These are phyloP conservation scores for Chimonanthus praecox DNA, from an alignment of 164 flowering plant species.

Conservation along the genomic window DNA sequence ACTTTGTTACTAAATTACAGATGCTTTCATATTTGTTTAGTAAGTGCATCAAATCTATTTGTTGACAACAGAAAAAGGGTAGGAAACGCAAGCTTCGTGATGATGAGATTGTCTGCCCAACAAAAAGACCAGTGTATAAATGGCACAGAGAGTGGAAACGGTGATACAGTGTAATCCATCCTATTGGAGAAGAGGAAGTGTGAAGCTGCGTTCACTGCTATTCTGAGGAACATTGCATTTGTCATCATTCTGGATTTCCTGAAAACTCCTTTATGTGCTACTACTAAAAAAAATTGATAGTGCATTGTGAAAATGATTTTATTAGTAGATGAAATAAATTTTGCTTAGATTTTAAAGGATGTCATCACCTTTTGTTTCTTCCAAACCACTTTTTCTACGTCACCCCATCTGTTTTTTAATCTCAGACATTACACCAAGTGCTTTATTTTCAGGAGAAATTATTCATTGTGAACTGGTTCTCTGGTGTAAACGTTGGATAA, in stretches of 20 bases:
- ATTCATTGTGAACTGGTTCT: no score
- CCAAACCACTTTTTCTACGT: no score
- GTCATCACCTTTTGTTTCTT: no score
- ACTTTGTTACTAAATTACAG: neutral
- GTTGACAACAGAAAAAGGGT: conserved; percentile 57
- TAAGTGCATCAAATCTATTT: conserved; percentile 6
- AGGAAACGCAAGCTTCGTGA: conserved; percentile 76
- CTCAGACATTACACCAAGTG: no score
- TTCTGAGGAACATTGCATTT: neutral
- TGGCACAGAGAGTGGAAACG: conserved; percentile 60
- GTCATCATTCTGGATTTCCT: neutral
- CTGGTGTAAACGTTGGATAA: no score
- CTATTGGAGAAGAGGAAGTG: neutral
- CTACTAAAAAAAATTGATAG: no score
- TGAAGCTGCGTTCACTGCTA: neutral
- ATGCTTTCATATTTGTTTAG: neutral
- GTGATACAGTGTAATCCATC: conserved; percentile 4
- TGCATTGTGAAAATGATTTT: no score
- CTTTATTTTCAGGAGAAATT: no score
- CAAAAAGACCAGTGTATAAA: conserved; percentile 61
- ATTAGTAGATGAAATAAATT: no score
- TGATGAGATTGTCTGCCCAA: conserved; percentile 65
- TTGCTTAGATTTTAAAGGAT: no score
- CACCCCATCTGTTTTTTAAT: no score
- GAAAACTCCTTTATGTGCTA: neutral